Base-by-base conservation (phyloP, 352 stramenopile genomes). In the Elongisporangium anandrum region DNA sequence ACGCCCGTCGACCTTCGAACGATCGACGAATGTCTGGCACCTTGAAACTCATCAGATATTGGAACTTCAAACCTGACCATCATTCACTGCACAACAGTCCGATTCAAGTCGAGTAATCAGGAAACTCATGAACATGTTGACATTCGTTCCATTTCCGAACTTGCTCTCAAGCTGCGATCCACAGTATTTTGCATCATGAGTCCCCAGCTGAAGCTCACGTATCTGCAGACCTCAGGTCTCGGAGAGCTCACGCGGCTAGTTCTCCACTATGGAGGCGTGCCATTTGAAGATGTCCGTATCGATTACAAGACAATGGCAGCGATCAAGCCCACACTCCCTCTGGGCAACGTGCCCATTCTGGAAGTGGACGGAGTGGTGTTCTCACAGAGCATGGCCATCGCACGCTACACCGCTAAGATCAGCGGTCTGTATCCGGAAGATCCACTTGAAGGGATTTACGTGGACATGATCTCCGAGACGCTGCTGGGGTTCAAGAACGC, bases 331-430 rank as follows among this genome's bases (percentile, higher is more conserved):
- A 70, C 52, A 9, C 50, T 78, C 5, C 77, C 79, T 10, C 61
- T 92, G 16, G 75, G 73, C 21, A 65, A 87, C 58, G 4, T 86
- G 15, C 77, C 79, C 1, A 52, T 77, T 10, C 50, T 92, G n/a
- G 70, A 80, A 51, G 72, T 91, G 7, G 66, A 86, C 41, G 77
- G 77, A 5, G 63, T 69, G 5, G 62, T 50, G 16, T 85, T 75
- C 24, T 51, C 72, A 9, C 79, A 89, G 57, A 87, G 70, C 41
- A 83, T 87, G 59, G 72, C 75, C 17, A 84, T 88, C 56, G 69
- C 67, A 10, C 68, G 72, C 12, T 92, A 87, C 56, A 77, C 78
- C 6, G 76, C 75, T 22, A 77, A 67, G 38, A 34, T 24, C 47
- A 19, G 20, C 16, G 41, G 29, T 16, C 12, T 49, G 21, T 1